Evolutionary conservation across 225 moss, liverwort and hornwort species (phyloP), one percentile per base, ranked within the genome.

Genomic region (Climacium dendroides): DNA sequence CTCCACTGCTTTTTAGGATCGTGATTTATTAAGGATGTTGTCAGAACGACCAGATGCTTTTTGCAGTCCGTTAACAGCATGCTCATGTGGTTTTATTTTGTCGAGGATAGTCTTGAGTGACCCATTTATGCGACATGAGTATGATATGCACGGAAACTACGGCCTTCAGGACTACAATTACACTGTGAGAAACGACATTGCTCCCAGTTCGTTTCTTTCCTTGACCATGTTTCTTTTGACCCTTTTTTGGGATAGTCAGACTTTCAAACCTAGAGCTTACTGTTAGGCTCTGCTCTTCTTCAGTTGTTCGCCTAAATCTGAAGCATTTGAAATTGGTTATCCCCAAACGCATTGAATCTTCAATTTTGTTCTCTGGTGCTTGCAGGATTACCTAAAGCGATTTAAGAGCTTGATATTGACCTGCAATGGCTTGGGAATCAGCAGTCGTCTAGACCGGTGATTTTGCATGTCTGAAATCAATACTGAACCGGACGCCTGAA

Each of bases 341-440:
- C 18, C 3, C 15, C 64, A 43, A 18, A 71, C 41, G 58, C 71
- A 78, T 29, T 73, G 90, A 64, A 47, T 57, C 53, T 37, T 82
- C 22, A 71, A 39, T 48, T 64, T 15, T 63, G 45, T 32, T 62
- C 28, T 88, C 50, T 80, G 71, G 65, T 71, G 78, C 34, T 72
- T 90, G 92, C 95, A 98, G 98, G 96, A 98, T 83, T 98, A 98
- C 87, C 81, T 98, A 3, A 95, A 96, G 89, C 94, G 96, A 86
- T 98, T 98, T 71, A 97, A 97, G 88, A 97, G 98, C 57, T 90
- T 98, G 91, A 98, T 98, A 86, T 86, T 98, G 86, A 98, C 98
- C 47, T 98, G 98, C 91, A 99, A 93, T 90, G 98, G 98, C 64
- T 89, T 99, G 90, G 97, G 98, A 83, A 97, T 99, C 80, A 95